A percentile compares a stretch with the other conserved stretches of the same genome.
phyloP scores from a whole-genome alignment of 2,329 filamentous ascomycete species.

The Nothopassalora personata region DNA sequence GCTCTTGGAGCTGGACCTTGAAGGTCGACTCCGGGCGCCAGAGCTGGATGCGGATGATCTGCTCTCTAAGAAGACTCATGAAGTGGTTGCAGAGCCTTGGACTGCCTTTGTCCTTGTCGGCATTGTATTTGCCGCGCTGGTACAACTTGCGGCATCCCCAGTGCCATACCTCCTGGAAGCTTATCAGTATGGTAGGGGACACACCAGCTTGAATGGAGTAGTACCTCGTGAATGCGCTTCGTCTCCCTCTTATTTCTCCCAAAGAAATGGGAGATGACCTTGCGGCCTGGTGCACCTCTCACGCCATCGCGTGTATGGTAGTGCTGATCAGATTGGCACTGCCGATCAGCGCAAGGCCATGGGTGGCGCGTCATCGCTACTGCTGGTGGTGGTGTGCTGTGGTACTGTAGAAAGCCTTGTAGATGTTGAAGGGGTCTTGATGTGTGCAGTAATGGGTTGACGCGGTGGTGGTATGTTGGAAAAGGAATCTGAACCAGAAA shows the following conservation, averaged over 20 bases:
- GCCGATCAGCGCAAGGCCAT: slow-evolving; percentile 15
- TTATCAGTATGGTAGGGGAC: slow-evolving; percentile 23
- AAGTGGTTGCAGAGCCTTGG: slow-evolving; percentile 10
- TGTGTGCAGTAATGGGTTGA: neutral
- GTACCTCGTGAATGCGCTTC: slow-evolving; percentile 56
- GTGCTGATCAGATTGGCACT: slow-evolving; percentile 13
- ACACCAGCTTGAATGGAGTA: slow-evolving; percentile 52
- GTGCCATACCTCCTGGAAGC: slow-evolving; percentile 6
- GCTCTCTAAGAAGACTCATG: slow-evolving; percentile 20
- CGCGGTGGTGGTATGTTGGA: neutral
- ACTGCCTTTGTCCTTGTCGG: slow-evolving; percentile 10
- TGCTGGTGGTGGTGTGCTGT: neutral
- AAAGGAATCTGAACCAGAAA: neutral
- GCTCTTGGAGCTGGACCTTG: slow-evolving; percentile 25
- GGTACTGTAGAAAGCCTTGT: neutral
- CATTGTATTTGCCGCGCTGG: slow-evolving; percentile 49
- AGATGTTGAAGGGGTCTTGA: neutral
- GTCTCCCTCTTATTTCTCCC: slow-evolving; percentile 78
- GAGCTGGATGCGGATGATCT: slow-evolving; percentile 26
- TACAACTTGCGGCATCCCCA: slow-evolving; percentile 69
- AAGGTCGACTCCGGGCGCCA: slow-evolving; percentile 30
- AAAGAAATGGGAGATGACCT: slow-evolving; percentile 76
- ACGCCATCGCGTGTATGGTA: slow-evolving; percentile 4
- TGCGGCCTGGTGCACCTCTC: slow-evolving; percentile 42
- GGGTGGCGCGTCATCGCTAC: neutral